Evolutionary conservation across 805 yeast species (phyloP).

Genomic region (Sugiyamaella valdiviana): DNA sequence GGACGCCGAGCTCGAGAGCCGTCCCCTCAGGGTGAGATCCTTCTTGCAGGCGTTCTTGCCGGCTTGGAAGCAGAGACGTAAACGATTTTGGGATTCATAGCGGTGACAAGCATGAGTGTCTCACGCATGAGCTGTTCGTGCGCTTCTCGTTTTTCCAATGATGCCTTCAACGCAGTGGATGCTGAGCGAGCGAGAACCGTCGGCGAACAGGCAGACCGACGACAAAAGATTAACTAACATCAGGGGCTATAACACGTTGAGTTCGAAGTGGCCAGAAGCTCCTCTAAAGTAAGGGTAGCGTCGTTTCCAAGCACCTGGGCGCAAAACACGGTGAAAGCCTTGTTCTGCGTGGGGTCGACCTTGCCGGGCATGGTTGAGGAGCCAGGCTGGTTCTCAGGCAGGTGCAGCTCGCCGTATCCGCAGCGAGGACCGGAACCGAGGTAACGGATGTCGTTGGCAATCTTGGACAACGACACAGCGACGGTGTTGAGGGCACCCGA

Average conservation of each 20-base stretch:
- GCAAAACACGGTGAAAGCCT: constrained; percentile 97
- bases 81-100: constrained; percentile 97
- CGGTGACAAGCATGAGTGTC: constrained; percentile 96
- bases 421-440: constrained; percentile 99
- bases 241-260: constrained; percentile 96
- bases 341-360: constrained; percentile 98
- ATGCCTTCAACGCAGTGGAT: constrained; percentile 93
- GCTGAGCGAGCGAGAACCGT: constrained; percentile 86
- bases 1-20: constrained; percentile 83
- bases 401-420: constrained; percentile 91
- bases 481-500: constrained; percentile 95
- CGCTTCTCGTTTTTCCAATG: constrained; percentile 78
- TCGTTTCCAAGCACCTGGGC: constrained; percentile 97
- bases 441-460: constrained; percentile 96
- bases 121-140: constrained; percentile 81
- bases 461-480: constrained; percentile 89
- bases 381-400: constrained; percentile 99
- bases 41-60: constrained; percentile 99
- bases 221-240: constrained; percentile 84
- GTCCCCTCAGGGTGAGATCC: constrained; percentile 93
- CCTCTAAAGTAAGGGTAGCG: constrained; percentile 95
- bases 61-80: constrained; percentile 93
- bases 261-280: constrained; percentile 97
- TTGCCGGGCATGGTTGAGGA: constrained; percentile 99
- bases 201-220: constrained; percentile 83